Conservation (phyloP, 1,284 basidiomycete genomes). For the Kwoniella shivajii region DNA sequence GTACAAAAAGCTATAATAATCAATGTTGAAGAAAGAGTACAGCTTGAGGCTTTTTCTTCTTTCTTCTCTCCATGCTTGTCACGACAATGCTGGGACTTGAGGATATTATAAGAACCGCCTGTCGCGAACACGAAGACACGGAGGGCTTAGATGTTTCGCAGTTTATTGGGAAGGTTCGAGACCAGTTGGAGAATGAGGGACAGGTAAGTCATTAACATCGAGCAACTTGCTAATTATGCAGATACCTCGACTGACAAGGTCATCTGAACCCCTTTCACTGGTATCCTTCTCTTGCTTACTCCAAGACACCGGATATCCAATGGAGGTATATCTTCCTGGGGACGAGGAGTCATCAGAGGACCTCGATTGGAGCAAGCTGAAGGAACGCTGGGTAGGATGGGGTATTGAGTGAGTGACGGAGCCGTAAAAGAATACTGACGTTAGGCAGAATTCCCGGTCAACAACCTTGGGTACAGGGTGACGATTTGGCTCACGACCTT, state of each 20-base stretch:
- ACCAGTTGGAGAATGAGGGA: slow-evolving; percentile 14
- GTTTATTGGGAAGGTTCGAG: slow-evolving; percentile 7
- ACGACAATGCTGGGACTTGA: slow-evolving; percentile 27
- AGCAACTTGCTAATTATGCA: slow-evolving; percentile 7
- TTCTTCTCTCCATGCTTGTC: neutral
- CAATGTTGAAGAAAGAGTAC: no score
- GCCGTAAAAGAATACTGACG: neutral
- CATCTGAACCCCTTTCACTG: slow-evolving; percentile 35
- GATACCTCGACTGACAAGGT: slow-evolving; percentile 32
- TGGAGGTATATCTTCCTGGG: slow-evolving; percentile 50
- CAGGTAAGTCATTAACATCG: slow-evolving; percentile 10
- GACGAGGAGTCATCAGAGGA: slow-evolving; percentile 3
- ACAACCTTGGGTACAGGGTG: slow-evolving; percentile 33
- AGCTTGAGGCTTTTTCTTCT: neutral
- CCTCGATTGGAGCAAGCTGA: slow-evolving; percentile 41
- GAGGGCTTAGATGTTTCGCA: neutral
- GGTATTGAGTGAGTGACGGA: slow-evolving; percentile 46
- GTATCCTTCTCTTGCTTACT: slow-evolving; percentile 51
- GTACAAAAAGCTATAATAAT: no score
- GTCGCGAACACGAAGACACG: slow-evolving; percentile 40
- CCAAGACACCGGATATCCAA: slow-evolving; percentile 53
- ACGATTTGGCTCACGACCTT: no score
- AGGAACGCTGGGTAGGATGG: slow-evolving; percentile 54
- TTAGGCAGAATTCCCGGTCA: slow-evolving; percentile 43
- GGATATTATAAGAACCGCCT: slow-evolving; percentile 41